Percentiles rank a stretch among this genome's conserved stretches.
phyloP scores from a whole-genome alignment of 345 rosid species.

The Syzygium jambos region DNA sequence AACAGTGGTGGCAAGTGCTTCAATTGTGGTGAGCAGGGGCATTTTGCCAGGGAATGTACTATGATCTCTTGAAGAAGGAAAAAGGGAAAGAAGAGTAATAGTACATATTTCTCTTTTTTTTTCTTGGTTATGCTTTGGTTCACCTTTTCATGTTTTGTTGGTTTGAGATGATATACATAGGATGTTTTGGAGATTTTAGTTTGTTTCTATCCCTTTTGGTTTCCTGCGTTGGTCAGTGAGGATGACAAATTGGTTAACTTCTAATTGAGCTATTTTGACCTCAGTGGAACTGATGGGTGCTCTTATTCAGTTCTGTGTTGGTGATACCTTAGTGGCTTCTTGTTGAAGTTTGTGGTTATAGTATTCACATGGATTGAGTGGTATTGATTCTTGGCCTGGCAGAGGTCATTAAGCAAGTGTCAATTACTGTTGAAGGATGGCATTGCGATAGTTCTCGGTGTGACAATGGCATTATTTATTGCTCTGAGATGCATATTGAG shows the following conservation, averaged over 20 bases:
- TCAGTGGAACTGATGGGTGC: neutral
- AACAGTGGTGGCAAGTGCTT: conserved; percentile 9
- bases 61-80: neutral
- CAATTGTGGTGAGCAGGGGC: conserved; percentile 26
- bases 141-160: neutral
- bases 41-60: conserved; percentile 35
- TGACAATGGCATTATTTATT: neutral
- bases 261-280: neutral
- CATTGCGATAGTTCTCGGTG: neutral
- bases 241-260: neutral
- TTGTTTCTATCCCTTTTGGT: neutral
- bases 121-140: neutral
- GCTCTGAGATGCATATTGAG: neutral
- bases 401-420: neutral
- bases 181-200: neutral
- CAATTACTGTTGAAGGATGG: neutral
- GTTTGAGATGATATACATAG: neutral
- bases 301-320: neutral
- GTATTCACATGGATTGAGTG: neutral
- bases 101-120: conserved; percentile 16
- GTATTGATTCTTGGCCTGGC: neutral
- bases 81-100: neutral
- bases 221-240: neutral
- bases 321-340: neutral
- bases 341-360: neutral